Base-by-base conservation (phyloP, 1,139 yeast genomes). In the Lodderomyces pseudojiufengensis region DNA sequence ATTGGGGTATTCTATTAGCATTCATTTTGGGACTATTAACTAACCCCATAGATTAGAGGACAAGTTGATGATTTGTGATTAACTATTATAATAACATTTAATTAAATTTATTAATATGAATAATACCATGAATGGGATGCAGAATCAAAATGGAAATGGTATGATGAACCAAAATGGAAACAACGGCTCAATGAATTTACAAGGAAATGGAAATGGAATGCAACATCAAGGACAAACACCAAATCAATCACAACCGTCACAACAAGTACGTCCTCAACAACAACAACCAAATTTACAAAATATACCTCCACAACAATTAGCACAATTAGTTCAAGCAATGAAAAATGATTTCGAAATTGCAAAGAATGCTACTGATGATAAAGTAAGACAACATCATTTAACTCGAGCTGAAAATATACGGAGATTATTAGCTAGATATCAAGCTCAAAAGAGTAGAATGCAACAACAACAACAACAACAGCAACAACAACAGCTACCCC, bases 391-490 rank as follows among this genome's bases (percentile, higher is more conserved):
- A 52, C 79, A 75, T 47, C 86, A 83, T 50, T 63, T 76, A 44
- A 65, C 70, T 42, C 80, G 78, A 42, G 94, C 94, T 2, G 84
- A 84, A 38, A 75, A 75, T 40, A 78, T 85, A 47, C 74, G 73
- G 47, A 70, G 65, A 55, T 68, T 65, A 40, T 68, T 72, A 41
- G 47, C 65, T 28, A 63, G 55, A 36, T 68, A 66, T 43, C 70
- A 65, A 42, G 68, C 66, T 2, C 75, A 69, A 38, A 70, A 66
- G 40, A 52, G 54, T 35, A 60, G 43, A 13, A 25, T 34, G 29
- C 45, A 44, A 26, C 48, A 42, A 20, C 46, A 43, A 18, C 43
- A 36, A 15, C 45, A 44, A 18, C 46, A 39, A 23, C 45, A 37
- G 14, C 47, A 40, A 12, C 45, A 38, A 23, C 47, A 43, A 10